Conservation (phyloP, 306 rosid species). For the Citrullus colocynthis region DNA sequence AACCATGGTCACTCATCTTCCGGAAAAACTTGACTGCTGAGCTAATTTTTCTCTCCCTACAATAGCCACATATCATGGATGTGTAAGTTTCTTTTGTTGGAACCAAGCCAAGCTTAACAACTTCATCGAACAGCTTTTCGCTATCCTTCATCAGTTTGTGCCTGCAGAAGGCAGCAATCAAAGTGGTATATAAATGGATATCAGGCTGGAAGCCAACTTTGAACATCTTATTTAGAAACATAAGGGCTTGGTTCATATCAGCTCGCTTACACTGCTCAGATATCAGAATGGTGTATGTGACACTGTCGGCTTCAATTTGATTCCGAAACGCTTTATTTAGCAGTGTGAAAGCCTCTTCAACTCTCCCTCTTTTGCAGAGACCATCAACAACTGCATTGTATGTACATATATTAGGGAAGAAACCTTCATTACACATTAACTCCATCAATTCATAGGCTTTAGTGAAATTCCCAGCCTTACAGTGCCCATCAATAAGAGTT, state of each 20-base stretch:
- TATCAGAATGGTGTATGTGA: constrained; percentile 69
- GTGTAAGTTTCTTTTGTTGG: constrained; percentile 78
- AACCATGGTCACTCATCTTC: constrained; percentile 58
- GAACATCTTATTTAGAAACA: constrained; percentile 66
- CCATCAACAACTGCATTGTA: constrained; percentile 65
- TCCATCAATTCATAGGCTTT: constrained; percentile 57
- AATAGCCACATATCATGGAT: constrained; percentile 82
- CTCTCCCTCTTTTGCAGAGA: constrained; percentile 64
- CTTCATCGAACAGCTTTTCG: constrained; percentile 47
- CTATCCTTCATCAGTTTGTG: constrained; percentile 52
- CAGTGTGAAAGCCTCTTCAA: constrained; percentile 50
- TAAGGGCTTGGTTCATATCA: constrained; percentile 42
- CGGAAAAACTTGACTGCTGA: constrained; percentile 49
- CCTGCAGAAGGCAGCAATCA: constrained; percentile 65
- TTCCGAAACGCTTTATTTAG: constrained; percentile 28
- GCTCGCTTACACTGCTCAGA: constrained; percentile 56
- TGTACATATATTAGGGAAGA: constrained; percentile 53
- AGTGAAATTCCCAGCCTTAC: constrained; percentile 55
- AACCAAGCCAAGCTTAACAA: constrained; percentile 36
- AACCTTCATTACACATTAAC: constrained; percentile 57
- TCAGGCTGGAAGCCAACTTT: constrained; percentile 68
- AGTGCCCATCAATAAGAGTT: constrained; percentile 62
- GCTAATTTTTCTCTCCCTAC: constrained; percentile 41
- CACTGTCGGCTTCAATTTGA: constrained; percentile 41
- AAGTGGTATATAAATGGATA: constrained; percentile 56